Base-by-base conservation (phyloP, 495 filamentous ascomycete genomes). In the Tetracladium marchalianum region DNA sequence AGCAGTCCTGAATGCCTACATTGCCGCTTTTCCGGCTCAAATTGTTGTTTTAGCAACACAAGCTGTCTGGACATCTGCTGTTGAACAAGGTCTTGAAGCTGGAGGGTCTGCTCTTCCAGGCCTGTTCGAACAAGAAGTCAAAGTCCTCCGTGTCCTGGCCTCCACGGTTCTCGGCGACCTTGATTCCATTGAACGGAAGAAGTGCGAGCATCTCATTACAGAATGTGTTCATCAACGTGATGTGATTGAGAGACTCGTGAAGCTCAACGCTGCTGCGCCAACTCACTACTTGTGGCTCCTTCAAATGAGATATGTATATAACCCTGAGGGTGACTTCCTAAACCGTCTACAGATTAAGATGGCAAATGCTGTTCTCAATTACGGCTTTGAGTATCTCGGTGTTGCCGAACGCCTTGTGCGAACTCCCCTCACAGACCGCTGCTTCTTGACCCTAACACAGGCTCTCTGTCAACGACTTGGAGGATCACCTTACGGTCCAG, bases 181-280 rank as follows among this genome's bases (percentile, higher is more conserved):
- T 13, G 88, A 95, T 49, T 65, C 84, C 1, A 81, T 97, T 37
- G 77, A 83, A 55, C 71, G 92, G 42, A 95, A 92, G 76, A 95
- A 94, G 71, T 97, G 89, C 66, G 92, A 99, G 62, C 90, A 95
- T 65, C 81, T 99, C 52, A 97, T 99, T 59, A 99, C 93, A 11
- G 92, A 99, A 61, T 96, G 90, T 61, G 92, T 99, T 13, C 92
- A 97, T 59, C 92, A 99, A 61, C 81, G 92, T 37, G 92, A 97
- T 62, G 75, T 83, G 32, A 92, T 95, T 49, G 80, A 84, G 46
- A 90, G 84, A 56, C 76, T 99, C 18, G 75, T 85, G 44, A 72
- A 81, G 40, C 72, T 76, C 39, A 81, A 80, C 45, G 93, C 92
- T 13, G 73, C 74, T 32, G 79, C 79, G n/a, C 71, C 87, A 12